These are phyloP conservation scores for Amorphotheca resinae DNA, from an alignment of 495 filamentous ascomycete genomes.

Conservation along the genomic window DNA sequence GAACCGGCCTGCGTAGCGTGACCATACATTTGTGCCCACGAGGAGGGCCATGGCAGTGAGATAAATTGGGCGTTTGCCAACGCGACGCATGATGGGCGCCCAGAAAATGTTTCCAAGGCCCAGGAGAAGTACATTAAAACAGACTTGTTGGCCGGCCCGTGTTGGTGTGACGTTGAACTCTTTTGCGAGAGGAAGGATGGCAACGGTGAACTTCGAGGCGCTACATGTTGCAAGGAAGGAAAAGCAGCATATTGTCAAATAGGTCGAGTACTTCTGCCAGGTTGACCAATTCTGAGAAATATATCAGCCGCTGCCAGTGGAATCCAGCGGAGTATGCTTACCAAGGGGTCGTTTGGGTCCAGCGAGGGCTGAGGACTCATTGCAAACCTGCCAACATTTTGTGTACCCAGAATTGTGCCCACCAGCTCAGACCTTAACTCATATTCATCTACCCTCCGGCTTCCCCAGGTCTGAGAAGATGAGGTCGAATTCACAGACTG, in stretches of 20 bases:
- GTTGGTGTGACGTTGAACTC: slow-evolving; percentile 1
- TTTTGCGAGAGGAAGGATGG: background rate
- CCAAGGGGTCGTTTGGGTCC: no score
- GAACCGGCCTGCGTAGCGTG: slow-evolving; percentile 22
- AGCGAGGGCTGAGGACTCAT: no score
- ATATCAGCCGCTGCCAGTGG: no score
- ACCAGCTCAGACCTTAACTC: no score
- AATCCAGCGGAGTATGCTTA: no score
- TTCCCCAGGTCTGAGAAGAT: no score
- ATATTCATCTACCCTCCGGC: no score
- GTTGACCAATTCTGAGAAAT: no score
- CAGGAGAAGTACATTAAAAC: slow-evolving; percentile 1
- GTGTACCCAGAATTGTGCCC: no score
- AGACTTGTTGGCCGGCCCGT: slow-evolving; percentile 19
- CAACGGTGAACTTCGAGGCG: background rate
- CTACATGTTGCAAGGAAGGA: slow-evolving; percentile 20
- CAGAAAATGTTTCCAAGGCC: slow-evolving; percentile 23
- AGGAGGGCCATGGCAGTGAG: slow-evolving; percentile 24
- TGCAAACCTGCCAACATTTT: no score
- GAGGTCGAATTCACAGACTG: slow-evolving; percentile 2
- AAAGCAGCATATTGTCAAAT: slow-evolving; percentile 11
- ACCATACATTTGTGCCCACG: slow-evolving; percentile 24
- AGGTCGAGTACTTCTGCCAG: slow-evolving; percentile 1
- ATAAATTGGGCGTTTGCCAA: slow-evolving; percentile 27
- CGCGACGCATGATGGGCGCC: slow-evolving; percentile 22